Evolutionary conservation across 73 alveolate genomes (phyloP).

Genomic region (Paramecium caudatum): DNA sequence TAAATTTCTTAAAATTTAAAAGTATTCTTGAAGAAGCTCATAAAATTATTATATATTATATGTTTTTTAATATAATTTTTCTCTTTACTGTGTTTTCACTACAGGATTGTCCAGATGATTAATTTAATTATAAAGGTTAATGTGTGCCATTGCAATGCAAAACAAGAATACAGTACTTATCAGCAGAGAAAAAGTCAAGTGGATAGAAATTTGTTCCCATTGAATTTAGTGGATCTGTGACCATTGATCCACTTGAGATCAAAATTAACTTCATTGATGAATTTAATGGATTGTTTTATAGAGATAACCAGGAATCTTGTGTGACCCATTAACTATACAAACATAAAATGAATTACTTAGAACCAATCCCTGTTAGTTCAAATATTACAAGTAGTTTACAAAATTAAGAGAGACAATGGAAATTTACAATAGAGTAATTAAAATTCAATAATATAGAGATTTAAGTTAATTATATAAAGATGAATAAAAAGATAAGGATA

Average conservation of each 20-base stretch:
- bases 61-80: too few species aligned
- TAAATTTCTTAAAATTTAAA: too few species aligned
- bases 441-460: not conserved
- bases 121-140: not conserved
- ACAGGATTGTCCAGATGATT: conserved; percentile 29
- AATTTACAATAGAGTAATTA: not conserved
- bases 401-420: not conserved
- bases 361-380: not conserved
- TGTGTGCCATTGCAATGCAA: not conserved
- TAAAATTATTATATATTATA: too few species aligned
- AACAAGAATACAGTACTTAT: not conserved
- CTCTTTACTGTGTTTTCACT: too few species aligned
- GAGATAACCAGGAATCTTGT: conserved; percentile 19
- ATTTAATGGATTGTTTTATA: not conserved
- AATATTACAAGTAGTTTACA: not conserved
- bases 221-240: not conserved
- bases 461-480: not conserved
- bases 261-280: not conserved
- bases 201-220: conserved; percentile 1
- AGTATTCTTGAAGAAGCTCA: too few species aligned
- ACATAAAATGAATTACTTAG: conserved; percentile 23
- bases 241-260: not conserved
- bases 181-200: conserved; percentile 22
- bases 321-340: not conserved
- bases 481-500: conserved; percentile 6